A percentile compares a stretch with the other conserved stretches of the same genome.
Conservation (phyloP, 2,329 filamentous ascomycete species). For the Colletotrichum sp. region DNA sequence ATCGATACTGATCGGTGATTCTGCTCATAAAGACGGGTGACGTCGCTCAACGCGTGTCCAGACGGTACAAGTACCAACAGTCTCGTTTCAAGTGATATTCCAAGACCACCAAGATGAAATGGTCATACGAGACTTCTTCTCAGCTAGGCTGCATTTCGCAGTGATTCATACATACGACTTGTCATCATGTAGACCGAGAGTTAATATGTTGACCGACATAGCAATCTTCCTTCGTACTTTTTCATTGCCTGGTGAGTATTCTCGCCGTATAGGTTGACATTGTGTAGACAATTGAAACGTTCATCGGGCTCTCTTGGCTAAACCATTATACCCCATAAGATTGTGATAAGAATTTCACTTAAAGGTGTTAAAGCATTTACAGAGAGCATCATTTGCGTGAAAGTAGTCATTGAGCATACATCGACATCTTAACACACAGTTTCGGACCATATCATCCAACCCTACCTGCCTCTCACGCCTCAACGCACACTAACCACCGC, state of each 20-base stretch:
- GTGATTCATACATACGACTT: rapidly evolving
- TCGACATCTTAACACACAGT: too few species aligned
- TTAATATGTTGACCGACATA: not conserved
- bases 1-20: rapidly evolving
- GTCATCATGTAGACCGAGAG: rapidly evolving
- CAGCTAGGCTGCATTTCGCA: not conserved
- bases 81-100: not conserved
- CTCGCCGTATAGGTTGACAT: rapidly evolving
- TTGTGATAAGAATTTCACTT: not conserved
- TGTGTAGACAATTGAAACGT: not conserved
- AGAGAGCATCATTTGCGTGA: not conserved
- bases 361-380: too few species aligned
- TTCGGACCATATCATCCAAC: too few species aligned
- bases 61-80: not conserved
- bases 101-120: not conserved
- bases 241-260: not conserved
- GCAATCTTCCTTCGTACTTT: not conserved
- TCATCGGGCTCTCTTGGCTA: rapidly evolving
- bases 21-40: too few species aligned
- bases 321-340: rapidly evolving
- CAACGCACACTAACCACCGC: not conserved
- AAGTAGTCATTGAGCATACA: not conserved
- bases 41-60: not conserved
- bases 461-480: not conserved
- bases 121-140: too few species aligned